Percentiles rank a stretch among this genome's conserved stretches.
phyloP scores from a whole-genome alignment of 2,329 filamentous ascomycete genomes.

The Colletotrichum euphorbiae region DNA sequence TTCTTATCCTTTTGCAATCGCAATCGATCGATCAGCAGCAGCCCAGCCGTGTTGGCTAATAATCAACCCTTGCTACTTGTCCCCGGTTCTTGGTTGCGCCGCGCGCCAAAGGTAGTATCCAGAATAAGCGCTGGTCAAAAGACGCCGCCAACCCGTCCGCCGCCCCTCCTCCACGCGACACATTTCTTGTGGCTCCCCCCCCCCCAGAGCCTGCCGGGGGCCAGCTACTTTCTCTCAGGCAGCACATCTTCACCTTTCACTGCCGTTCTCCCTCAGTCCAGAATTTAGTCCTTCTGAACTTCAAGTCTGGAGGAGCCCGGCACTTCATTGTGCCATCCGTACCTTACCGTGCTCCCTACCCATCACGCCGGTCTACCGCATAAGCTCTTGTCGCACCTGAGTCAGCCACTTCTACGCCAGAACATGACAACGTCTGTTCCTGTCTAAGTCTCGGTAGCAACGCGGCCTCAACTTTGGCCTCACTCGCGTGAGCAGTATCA shows the following conservation, averaged over 20 bases:
- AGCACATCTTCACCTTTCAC: background rate
- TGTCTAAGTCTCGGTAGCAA: conserved; percentile 9
- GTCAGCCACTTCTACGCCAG: conserved; percentile 5
- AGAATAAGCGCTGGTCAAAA: conserved; percentile 37
- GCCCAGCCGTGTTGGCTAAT: background rate
- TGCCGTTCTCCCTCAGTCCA: background rate
- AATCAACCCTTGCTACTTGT: conserved; percentile 2
- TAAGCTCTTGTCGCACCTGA: background rate
- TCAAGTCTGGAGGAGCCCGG: background rate
- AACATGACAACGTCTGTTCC: conserved; percentile 32
- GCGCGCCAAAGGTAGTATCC: conserved; percentile 1
- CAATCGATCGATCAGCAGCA: background rate
- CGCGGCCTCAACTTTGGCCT: conserved; percentile 10
- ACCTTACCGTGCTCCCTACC: background rate
- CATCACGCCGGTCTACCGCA: background rate
- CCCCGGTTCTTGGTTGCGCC: conserved; percentile 16
- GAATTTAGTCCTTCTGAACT: background rate
- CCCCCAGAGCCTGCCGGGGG: conserved; percentile 20
- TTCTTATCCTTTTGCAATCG: background rate
- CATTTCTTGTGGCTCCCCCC: conserved; percentile 23
- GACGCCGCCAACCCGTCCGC: conserved; percentile 26
- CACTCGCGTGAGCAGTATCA: conserved; percentile 10
- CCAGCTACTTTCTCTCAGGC: conserved; percentile 7
- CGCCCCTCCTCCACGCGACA: conserved; percentile 15
- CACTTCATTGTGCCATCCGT: background rate